Conservation (phyloP, 176 grass and related monocot genomes). For the Alloteropsis semialata region DNA sequence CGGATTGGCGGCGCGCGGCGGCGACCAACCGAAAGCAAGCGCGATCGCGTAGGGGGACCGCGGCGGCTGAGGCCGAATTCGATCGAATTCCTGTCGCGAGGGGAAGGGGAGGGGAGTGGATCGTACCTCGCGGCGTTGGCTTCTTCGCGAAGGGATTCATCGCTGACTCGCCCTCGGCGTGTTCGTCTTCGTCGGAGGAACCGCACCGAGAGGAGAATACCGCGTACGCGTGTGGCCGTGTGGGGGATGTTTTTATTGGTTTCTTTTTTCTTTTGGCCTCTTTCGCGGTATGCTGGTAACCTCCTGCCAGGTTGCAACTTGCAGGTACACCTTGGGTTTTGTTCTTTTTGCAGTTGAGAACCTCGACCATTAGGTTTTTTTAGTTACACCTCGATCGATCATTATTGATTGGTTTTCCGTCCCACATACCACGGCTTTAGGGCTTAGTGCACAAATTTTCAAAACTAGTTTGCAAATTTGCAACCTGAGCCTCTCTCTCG, state of each 20-base stretch:
- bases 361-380: too few relatives aligned
- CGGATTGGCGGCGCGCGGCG: background rate
- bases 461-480: too few relatives aligned
- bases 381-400: too few relatives aligned
- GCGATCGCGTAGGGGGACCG: background rate
- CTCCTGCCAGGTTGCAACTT: background rate
- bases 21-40: background rate
- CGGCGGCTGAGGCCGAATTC: constrained; percentile 10
- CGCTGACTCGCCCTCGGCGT: background rate
- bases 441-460: too few relatives aligned
- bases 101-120: background rate
- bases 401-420: too few relatives aligned
- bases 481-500: too few relatives aligned
- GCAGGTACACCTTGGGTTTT: background rate
- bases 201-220: constrained; percentile 1
- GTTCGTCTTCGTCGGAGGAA: constrained; percentile 17
- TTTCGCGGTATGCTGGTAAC: background rate
- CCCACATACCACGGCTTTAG: too few relatives aligned
- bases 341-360: background rate
- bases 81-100: background rate
- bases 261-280: background rate
- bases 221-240: constrained; percentile 17
- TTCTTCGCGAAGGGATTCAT: constrained; percentile 97
- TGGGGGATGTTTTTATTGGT: background rate
- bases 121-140: constrained; percentile 63